A percentile compares a stretch with the other conserved stretches of the same genome.
phyloP scores from a whole-genome alignment of 768 basidiomycete genomes.

The Lactifluus hygrophoroides region DNA sequence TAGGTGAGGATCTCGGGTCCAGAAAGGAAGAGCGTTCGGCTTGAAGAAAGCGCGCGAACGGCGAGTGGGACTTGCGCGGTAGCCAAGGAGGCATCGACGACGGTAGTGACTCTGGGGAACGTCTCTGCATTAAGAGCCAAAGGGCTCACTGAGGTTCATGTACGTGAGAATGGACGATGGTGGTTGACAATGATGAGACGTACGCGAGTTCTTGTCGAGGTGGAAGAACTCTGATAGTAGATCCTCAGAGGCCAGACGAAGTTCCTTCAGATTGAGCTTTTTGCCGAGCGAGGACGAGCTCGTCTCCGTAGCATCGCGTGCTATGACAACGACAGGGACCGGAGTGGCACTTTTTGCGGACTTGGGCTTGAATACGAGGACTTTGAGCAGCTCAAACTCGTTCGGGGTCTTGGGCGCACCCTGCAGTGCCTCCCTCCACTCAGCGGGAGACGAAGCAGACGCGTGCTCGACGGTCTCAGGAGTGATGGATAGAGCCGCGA shows the following conservation, averaged over 20 bases:
- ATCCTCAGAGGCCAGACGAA: constrained; percentile 80
- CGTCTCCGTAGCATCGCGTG: constrained; percentile 77
- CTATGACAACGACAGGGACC: constrained; percentile 81
- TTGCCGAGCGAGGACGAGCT: constrained; percentile 70
- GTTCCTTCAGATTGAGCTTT: constrained; percentile 76
- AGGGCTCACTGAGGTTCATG: constrained; percentile 54
- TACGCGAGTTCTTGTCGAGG: constrained; percentile 80
- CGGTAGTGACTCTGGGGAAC: constrained; percentile 63
- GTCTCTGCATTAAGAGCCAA: constrained; percentile 57
- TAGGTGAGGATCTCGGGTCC: constrained; percentile 70
- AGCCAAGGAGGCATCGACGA: constrained; percentile 76
- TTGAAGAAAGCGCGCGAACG: constrained; percentile 64
- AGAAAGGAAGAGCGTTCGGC: constrained; percentile 65
- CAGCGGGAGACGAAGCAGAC: constrained; percentile 56
- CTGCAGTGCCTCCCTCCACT: constrained; percentile 70
- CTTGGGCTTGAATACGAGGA: constrained; percentile 93
- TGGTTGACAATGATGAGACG: constrained; percentile 26
- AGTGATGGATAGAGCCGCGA: constrained; percentile 47
- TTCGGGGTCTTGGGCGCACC: constrained; percentile 42
- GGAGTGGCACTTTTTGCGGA: constrained; percentile 84
- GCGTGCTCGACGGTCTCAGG: constrained; percentile 50
- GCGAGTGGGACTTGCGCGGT: constrained; percentile 60
- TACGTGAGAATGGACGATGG: background rate
- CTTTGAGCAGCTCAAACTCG: constrained; percentile 71
- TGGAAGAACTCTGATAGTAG: constrained; percentile 77